Evolutionary conservation across 1,284 basidiomycete species (phyloP).

Genomic region (Puccinia polysora): DNA sequence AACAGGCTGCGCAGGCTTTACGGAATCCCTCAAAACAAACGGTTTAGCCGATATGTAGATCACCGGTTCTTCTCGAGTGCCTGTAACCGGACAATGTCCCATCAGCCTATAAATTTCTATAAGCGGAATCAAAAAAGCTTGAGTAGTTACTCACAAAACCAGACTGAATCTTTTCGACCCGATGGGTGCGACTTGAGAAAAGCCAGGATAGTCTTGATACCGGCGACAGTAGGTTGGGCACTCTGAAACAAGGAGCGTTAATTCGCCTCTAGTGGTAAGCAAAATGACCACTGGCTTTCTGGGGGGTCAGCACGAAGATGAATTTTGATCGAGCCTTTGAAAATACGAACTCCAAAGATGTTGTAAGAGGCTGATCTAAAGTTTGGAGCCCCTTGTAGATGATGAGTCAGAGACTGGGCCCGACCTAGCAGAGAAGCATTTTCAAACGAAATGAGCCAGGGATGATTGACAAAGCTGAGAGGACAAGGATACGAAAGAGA

Average conservation of each 20-base stretch:
- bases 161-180: conserved; percentile 63
- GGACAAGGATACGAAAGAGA: no score
- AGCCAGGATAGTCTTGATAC: conserved; percentile 83
- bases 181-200: conserved; percentile 60
- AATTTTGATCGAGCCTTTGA: no score
- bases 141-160: conserved; percentile 51
- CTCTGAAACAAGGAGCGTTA: conserved; percentile 48
- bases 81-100: conserved; percentile 9
- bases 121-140: conserved; percentile 38
- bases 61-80: conserved; percentile 66
- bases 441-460: no score
- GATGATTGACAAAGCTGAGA: no score
- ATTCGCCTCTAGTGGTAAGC: no score
- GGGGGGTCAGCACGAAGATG: no score
- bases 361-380: conserved; percentile 67
- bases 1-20: conserved; percentile 74
- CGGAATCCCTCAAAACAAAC: conserved; percentile 89
- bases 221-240: conserved; percentile 90
- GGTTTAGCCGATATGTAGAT: conserved; percentile 89
- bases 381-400: conserved; percentile 86
- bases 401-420: conserved; percentile 15
- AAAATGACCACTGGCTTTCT: no score
- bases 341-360: conserved; percentile 57
- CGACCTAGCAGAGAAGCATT: conserved; percentile 6
- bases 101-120: background rate